Conservation (phyloP, 108 stramenopile species). For the Nitzschia putrida region DNA sequence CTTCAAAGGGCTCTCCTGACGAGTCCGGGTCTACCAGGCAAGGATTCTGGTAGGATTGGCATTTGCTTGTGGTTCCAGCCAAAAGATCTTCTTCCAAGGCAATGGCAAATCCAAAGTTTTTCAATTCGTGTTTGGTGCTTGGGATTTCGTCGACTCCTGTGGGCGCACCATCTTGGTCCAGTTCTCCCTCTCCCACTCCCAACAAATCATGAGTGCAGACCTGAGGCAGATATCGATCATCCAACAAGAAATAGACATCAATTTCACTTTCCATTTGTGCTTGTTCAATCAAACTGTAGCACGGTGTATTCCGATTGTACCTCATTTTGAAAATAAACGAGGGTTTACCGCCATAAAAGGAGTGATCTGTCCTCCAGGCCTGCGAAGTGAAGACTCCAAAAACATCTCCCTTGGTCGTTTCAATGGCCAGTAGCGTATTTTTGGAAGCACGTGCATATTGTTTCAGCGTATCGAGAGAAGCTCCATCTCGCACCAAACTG, state of each 20-base stretch:
- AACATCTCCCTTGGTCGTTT: constrained; percentile 77
- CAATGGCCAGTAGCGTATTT: constrained; percentile 73
- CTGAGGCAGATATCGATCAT: constrained; percentile 58
- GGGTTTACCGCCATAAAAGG: constrained; percentile 61
- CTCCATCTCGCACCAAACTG: constrained; percentile 77
- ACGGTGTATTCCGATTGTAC: constrained; percentile 49
- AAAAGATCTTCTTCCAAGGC: constrained; percentile 65
- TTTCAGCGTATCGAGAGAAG: constrained; percentile 57
- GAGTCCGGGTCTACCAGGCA: constrained; percentile 40
- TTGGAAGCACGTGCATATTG: constrained; percentile 57
- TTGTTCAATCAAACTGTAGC: constrained; percentile 67
- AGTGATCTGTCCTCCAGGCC: constrained; percentile 61
- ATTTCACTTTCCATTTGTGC: constrained; percentile 73
- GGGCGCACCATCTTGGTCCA: neutral
- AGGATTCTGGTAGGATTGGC: constrained; percentile 68
- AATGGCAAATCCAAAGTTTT: constrained; percentile 69
- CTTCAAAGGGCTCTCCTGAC: constrained; percentile 58
- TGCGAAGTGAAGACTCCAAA: constrained; percentile 73
- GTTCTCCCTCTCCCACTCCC: constrained; percentile 43
- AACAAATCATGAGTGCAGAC: constrained; percentile 63
- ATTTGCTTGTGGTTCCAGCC: constrained; percentile 70
- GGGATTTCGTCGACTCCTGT: neutral
- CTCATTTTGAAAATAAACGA: constrained; percentile 79
- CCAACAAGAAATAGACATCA: constrained; percentile 68
- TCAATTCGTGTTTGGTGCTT: constrained; percentile 3